Evolutionary conservation across 2,329 filamentous ascomycete genomes (phyloP).

Genomic region (Nothophaeocryptopus gaeumannii): DNA sequence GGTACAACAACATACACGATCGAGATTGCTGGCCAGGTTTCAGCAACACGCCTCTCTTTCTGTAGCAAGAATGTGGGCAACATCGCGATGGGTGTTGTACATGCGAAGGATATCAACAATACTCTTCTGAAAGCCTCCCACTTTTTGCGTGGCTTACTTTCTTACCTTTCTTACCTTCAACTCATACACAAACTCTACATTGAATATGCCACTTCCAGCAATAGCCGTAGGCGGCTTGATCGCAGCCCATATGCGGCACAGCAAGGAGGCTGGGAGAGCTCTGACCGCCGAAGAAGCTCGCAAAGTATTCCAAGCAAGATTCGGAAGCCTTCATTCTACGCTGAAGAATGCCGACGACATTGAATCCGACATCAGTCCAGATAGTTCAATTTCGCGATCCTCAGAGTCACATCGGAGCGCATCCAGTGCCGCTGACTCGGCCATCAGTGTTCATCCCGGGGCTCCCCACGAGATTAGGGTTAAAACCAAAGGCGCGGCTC

Average conservation of each 20-base stretch:
- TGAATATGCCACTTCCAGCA: neutral
- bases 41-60: too few species aligned
- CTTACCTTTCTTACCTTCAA: too few species aligned
- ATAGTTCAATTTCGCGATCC: neutral
- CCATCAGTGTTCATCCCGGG: neutral
- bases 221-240: neutral
- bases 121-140: too few species aligned
- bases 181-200: too few species aligned
- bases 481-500: slow-evolving; percentile 21
- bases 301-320: neutral
- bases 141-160: too few species aligned
- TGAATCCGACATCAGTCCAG: neutral
- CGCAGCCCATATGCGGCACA: neutral
- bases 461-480: slow-evolving; percentile 16
- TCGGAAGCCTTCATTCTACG: neutral
- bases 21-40: too few species aligned
- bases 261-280: neutral
- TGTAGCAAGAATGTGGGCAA: too few species aligned
- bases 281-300: slow-evolving; percentile 5
- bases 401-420: slow-evolving; percentile 3
- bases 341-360: neutral
- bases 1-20: too few species aligned
- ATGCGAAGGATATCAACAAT: too few species aligned
- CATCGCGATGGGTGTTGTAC: too few species aligned
- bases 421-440: slow-evolving; percentile 2